phyloP scores from a whole-genome alignment of 495 filamentous ascomycete species.

The Neurospora discreta region DNA sequence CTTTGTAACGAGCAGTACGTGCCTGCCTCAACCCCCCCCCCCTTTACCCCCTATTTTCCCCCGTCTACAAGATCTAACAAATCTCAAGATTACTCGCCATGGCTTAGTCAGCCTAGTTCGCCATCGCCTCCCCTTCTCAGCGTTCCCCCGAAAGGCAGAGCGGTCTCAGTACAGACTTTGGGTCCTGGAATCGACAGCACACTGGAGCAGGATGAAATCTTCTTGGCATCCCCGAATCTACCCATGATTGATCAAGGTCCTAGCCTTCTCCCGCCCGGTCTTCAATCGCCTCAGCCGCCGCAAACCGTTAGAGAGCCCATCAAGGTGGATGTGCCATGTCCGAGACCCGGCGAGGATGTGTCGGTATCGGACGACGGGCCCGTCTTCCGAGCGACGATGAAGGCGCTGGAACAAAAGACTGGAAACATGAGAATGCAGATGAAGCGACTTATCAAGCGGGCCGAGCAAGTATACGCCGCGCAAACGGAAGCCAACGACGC shows the following conservation, averaged over 20 bases:
- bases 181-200: slow-evolving; percentile 61
- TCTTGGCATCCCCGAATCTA: slow-evolving; percentile 46
- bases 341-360: slow-evolving; percentile 78
- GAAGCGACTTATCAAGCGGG: slow-evolving; percentile 89
- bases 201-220: slow-evolving; percentile 48
- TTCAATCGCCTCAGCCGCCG: slow-evolving; percentile 26
- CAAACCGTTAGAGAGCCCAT: slow-evolving; percentile 40
- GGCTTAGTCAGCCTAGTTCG: slow-evolving; percentile 36
- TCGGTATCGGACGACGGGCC: slow-evolving; percentile 85
- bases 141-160: slow-evolving; percentile 64
- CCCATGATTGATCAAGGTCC: slow-evolving; percentile 32
- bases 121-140: slow-evolving; percentile 58
- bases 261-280: slow-evolving; percentile 26
- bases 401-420: slow-evolving; percentile 91
- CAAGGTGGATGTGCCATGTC: slow-evolving; percentile 80
- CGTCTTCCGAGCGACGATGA: slow-evolving; percentile 93
- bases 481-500: slow-evolving; percentile 79
- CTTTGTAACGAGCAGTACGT: slow-evolving; percentile 70
- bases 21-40: neutral
- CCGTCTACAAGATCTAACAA: neutral
- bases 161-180: slow-evolving; percentile 71
- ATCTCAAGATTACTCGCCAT: slow-evolving; percentile 21
- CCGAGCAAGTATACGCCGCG: slow-evolving; percentile 71
- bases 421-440: slow-evolving; percentile 86
- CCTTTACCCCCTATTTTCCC: neutral